Evolutionary conservation across 2,329 filamentous ascomycete species (phyloP).

Genomic region (Penicillium griseofulvum): DNA sequence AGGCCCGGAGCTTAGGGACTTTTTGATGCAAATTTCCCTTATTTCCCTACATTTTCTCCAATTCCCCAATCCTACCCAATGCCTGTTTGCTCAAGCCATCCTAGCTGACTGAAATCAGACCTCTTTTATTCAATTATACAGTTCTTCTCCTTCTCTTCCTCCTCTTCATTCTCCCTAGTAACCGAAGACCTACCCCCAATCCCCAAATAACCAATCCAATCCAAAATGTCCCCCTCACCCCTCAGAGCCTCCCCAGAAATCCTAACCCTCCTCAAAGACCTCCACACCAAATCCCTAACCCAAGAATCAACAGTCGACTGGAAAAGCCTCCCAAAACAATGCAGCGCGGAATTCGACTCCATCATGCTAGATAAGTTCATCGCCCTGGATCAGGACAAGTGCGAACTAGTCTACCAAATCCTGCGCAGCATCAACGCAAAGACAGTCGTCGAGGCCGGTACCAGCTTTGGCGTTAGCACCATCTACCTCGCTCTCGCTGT

Average conservation of each 20-base stretch:
- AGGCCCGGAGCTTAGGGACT: not conserved
- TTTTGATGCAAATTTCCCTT: not conserved
- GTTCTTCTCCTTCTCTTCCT: no score
- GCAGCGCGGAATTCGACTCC: conserved; percentile 30
- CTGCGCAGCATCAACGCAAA: conserved; percentile 49
- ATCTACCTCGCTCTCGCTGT: conserved; percentile 62
- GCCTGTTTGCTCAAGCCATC: not conserved
- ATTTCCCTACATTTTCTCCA: not conserved
- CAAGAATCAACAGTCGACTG: conserved; percentile 30
- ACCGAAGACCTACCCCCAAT: not conserved
- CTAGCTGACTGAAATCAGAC: not conserved
- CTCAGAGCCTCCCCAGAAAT: conserved; percentile 13
- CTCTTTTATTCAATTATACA: no score
- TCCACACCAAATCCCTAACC: conserved; percentile 32
- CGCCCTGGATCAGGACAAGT: conserved; percentile 59
- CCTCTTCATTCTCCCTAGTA: no score
- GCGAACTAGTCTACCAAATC: conserved; percentile 56
- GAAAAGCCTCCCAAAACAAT: conserved; percentile 20
- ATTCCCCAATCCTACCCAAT: not conserved
- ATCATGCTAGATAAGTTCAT: conserved; percentile 58
- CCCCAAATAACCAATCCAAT: not conserved
- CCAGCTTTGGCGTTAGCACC: conserved; percentile 61
- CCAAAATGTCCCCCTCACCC: conserved; percentile 16
- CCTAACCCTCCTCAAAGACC: conserved; percentile 28
- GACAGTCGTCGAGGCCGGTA: conserved; percentile 59